Evolutionary conservation across 345 rosid species (phyloP).

Genomic region (Clarkia xantiana): DNA sequence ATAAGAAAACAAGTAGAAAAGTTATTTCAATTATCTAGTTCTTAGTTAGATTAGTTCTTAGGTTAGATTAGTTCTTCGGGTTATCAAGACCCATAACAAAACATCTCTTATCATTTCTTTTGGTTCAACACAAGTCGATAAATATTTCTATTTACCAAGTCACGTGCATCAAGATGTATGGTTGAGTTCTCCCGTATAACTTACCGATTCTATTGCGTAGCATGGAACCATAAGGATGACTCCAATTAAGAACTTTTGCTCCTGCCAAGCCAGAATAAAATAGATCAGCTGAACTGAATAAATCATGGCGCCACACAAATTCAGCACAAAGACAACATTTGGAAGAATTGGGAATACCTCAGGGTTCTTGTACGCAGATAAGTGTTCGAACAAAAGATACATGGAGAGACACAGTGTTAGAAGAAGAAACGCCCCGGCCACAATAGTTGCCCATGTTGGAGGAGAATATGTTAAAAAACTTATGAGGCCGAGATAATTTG

Average conservation of each 20-base stretch:
- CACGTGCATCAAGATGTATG: neutral
- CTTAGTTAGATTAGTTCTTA: too few relatives aligned
- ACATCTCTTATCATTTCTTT: too few relatives aligned
- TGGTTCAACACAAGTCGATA: too few relatives aligned
- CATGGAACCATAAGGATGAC: slow-evolving; percentile 98
- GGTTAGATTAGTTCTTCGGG: too few relatives aligned
- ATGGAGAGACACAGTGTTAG: slow-evolving; percentile 52
- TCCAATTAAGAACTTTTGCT: slow-evolving; percentile 92
- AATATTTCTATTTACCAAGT: too few relatives aligned
- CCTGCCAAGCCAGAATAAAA: slow-evolving; percentile 29
- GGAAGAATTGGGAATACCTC: slow-evolving; percentile 35
- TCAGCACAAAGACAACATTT: neutral
- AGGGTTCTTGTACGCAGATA: slow-evolving; percentile 89
- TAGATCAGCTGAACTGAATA: neutral
- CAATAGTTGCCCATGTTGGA: slow-evolving; percentile 60
- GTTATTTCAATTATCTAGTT: too few relatives aligned
- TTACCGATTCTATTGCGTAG: slow-evolving; percentile 83
- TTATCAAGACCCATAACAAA: too few relatives aligned
- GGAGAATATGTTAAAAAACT: slow-evolving; percentile 24
- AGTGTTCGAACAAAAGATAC: slow-evolving; percentile 86
- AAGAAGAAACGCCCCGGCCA: slow-evolving; percentile 47
- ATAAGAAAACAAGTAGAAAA: too few relatives aligned
- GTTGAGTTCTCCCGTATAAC: slow-evolving; percentile 11
- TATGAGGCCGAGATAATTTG: slow-evolving; percentile 14
- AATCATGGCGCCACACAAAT: neutral